Conservation (phyloP, 164 flowering plant genomes). For the Vitis cinerea region DNA sequence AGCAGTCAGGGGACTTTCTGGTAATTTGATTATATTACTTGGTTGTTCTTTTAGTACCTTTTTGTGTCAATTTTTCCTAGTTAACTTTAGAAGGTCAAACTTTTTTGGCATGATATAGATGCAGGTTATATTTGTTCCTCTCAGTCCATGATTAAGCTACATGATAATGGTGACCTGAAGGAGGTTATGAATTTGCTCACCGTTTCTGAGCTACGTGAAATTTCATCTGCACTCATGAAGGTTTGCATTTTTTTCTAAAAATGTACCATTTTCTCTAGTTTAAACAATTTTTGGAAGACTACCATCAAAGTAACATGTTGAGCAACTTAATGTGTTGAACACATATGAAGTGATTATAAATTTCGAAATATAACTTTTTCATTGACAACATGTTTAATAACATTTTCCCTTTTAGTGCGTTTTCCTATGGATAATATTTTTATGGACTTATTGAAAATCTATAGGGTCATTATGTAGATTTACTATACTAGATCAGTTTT, state of each 20-base stretch:
- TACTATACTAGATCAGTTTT: too few species aligned
- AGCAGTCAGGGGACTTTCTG: constrained; percentile 61
- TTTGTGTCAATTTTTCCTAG: background rate
- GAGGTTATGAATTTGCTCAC: constrained; percentile 56
- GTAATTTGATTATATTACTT: constrained; percentile 20
- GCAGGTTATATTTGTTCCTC: constrained; percentile 44
- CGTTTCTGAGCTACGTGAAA: constrained; percentile 65
- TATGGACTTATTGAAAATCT: too few species aligned
- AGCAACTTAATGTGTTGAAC: too few species aligned
- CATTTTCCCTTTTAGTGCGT: too few species aligned
- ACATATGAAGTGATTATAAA: too few species aligned
- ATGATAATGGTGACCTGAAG: constrained; percentile 30
- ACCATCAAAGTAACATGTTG: too few species aligned
- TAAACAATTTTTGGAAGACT: too few species aligned
- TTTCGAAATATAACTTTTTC: too few species aligned
- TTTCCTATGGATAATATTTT: too few species aligned
- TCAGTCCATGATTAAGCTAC: constrained; percentile 26
- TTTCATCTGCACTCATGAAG: constrained; percentile 42
- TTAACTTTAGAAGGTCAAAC: background rate
- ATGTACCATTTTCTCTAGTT: too few species aligned
- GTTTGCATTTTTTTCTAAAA: constrained; percentile 26
- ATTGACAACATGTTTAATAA: too few species aligned
- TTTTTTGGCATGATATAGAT: constrained; percentile 35
- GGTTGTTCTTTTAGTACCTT: background rate
- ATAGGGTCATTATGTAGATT: too few species aligned